Evolutionary conservation across 805 yeast species (phyloP).

Genomic region (Barnettozyma vustinii): DNA sequence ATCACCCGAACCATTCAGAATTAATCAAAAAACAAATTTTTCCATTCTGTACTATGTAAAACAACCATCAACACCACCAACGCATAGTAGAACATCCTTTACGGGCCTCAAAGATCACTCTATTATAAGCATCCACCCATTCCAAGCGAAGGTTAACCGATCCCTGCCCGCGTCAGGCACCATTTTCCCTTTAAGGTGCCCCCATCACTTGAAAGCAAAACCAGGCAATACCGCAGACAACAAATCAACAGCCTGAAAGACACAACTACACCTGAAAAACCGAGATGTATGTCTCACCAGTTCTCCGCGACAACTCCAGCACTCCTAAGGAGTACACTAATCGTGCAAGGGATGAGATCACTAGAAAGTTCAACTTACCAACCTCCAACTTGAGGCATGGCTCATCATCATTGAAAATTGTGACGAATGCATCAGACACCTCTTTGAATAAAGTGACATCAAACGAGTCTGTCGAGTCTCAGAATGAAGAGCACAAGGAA

Average conservation of each 20-base stretch:
- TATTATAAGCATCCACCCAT: neutral
- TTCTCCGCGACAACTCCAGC: conserved; percentile 10
- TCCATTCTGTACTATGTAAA: neutral
- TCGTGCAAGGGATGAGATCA: conserved; percentile 28
- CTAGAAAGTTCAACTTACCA: conserved; percentile 19
- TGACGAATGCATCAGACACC: conserved; percentile 22
- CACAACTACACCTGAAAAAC: neutral
- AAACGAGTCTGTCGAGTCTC: conserved; percentile 20
- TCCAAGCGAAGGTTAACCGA: neutral
- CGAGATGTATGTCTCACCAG: conserved; percentile 24
- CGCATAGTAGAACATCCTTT: neutral
- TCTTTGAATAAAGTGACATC: conserved; percentile 20
- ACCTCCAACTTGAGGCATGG: conserved; percentile 24
- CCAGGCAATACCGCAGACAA: neutral
- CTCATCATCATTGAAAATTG: conserved; percentile 25
- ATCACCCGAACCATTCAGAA: neutral
- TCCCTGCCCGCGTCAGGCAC: neutral
- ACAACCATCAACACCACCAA: neutral
- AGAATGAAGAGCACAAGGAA: conserved; percentile 5
- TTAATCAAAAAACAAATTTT: neutral
- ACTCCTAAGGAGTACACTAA: conserved; percentile 28
- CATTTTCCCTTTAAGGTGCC: neutral
- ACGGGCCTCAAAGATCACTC: neutral
- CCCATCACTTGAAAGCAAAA: neutral
- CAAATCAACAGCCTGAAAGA: neutral